These are phyloP conservation scores for Solanum lycopersicoides DNA, from an alignment of 257 asterid species.

Conservation along the genomic window DNA sequence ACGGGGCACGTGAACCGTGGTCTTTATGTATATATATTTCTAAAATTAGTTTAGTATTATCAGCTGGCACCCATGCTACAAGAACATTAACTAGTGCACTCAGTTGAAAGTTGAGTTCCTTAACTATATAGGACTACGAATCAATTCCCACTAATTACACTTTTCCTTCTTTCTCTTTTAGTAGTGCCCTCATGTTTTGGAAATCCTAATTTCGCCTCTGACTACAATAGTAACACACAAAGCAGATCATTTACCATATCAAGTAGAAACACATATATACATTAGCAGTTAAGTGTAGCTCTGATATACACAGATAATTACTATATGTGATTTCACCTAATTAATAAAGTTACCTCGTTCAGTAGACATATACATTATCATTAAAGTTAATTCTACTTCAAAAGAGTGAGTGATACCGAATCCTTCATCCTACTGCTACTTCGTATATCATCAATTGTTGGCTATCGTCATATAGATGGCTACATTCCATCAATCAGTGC, in stretches of 20 bases:
- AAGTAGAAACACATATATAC: not conserved
- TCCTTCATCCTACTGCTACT: not conserved
- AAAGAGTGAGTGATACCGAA: not conserved
- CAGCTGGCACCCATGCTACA: not conserved
- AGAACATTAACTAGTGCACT: not conserved
- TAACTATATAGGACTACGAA: not conserved
- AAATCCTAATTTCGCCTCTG: not conserved
- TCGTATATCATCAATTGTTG: not conserved
- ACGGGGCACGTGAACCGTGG: not conserved
- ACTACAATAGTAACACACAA: not conserved
- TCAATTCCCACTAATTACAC: not conserved
- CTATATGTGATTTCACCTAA: not conserved
- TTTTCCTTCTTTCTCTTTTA: not conserved
- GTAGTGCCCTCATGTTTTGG: not conserved
- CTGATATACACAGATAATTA: not conserved
- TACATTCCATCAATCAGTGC: not conserved
- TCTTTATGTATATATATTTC: not conserved
- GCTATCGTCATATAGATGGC: not conserved
- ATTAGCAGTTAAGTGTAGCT: not conserved
- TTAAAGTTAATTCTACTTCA: not conserved
- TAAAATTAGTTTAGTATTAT: not conserved
- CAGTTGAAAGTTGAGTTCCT: not conserved
- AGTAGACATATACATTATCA: not conserved
- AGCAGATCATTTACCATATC: not conserved
- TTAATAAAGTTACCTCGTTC: not conserved